These are phyloP conservation scores for Hymenoscyphus repandus DNA, from an alignment of 2,329 filamentous ascomycete genomes.

Conservation along the genomic window DNA sequence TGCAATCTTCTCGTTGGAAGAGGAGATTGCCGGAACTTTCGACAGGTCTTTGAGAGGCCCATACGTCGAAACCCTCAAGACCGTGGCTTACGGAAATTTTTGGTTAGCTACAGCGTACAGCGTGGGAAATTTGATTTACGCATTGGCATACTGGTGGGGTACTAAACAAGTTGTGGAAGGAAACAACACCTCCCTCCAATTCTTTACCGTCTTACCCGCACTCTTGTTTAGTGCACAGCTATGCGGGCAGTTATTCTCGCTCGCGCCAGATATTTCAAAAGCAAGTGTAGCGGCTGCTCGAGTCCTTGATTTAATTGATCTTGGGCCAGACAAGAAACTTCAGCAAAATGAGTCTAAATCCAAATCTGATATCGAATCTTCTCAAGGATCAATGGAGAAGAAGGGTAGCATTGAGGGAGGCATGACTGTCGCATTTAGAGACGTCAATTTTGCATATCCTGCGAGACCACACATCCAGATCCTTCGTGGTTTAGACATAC, in stretches of 20 bases:
- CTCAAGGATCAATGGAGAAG: constrained; percentile 3
- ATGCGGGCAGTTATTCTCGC: constrained; percentile 69
- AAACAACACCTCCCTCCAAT: constrained; percentile 57
- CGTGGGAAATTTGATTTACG: constrained; percentile 63
- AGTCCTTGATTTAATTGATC: constrained; percentile 47
- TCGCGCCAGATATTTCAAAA: constrained; percentile 66
- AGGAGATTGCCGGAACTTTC: constrained; percentile 50
- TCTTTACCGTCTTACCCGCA: constrained; percentile 67
- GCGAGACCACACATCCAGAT: constrained; percentile 54
- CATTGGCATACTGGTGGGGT: constrained; percentile 77
- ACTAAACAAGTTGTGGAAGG: constrained; percentile 64
- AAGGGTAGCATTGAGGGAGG: constrained; percentile 36
- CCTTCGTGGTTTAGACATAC: constrained; percentile 50
- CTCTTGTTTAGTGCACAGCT: constrained; percentile 68
- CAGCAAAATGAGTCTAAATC: not conserved
- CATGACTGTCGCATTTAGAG: constrained; percentile 34
- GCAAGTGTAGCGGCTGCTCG: constrained; percentile 56
- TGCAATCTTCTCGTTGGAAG: constrained; percentile 49
- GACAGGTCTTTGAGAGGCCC: constrained; percentile 46
- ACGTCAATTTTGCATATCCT: constrained; percentile 62
- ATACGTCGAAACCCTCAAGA: constrained; percentile 48
- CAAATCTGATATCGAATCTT: constrained; percentile 32
- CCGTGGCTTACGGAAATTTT: constrained; percentile 33
- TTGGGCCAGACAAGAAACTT: constrained; percentile 31
- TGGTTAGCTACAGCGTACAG: constrained; percentile 57